Evolutionary conservation across 1,139 yeast species (phyloP), one percentile per base, ranked within the genome.

Genomic region (Pichia inconspicua): DNA sequence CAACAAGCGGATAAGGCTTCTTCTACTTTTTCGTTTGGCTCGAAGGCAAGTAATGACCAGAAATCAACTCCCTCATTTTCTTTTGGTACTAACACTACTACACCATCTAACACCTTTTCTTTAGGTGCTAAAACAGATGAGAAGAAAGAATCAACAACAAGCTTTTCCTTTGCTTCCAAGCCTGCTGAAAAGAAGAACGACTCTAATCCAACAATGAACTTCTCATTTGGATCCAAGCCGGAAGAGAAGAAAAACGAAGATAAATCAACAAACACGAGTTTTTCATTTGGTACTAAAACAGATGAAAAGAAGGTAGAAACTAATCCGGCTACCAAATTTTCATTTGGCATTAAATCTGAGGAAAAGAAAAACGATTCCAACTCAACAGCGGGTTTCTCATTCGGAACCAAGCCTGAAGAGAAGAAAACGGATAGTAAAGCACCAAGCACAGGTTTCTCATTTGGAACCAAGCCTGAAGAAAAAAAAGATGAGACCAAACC

Each of bases 371-470:
- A 50, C 4, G 39, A 49, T 14, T 37, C 63, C 22, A 12, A 41
- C 8, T 25, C 47, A 9, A 30, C 41, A 25, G 37, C 41, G 15
- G 19, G 60, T 5, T 64, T 64, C 48, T 48, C 58, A 25, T 61
- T 63, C 42, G 67, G 66, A 41, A 39, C 48, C 3, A 42, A 47
- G 7, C 15, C 50, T 11, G 27, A 42, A 27, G 48, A 32, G 7
- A 46, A 42, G 32, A 40, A 40, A n/a, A 42, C 19, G 1, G 41
- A 41, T 2, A 4, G 30, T 4, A 44, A 44, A 11, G 47, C 53
- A n/a, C 47, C 56, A 17, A 44, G 51, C 14, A 46, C 56, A 45
- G 60, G 60, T 2, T 61, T 61, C 48, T 52, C 62, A 7, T 71
- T 70, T 41, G 59, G 64, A 11, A 60, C 63, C 40, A 60, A 59